Percentiles rank a stretch among this genome's conserved stretches.
These are phyloP conservation scores for Aureobasidium sp. DNA, from an alignment of 2,329 filamentous ascomycete genomes.

Conservation along the genomic window DNA sequence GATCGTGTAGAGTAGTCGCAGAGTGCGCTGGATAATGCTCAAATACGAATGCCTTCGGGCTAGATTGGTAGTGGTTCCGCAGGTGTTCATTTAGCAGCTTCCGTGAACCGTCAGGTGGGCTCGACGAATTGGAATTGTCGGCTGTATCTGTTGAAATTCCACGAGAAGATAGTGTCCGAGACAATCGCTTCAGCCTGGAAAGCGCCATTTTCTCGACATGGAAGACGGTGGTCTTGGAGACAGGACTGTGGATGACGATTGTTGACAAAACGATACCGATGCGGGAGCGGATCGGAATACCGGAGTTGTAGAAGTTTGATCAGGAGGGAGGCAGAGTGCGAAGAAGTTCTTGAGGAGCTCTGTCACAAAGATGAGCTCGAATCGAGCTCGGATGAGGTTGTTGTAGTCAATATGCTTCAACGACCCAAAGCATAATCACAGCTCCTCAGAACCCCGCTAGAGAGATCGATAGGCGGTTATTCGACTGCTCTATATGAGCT, in stretches of 20 bases:
- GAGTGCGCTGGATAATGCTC: neutral
- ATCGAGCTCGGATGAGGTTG: constrained; percentile 3
- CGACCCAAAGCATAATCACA: neutral
- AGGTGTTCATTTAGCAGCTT: neutral
- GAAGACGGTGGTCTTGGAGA: neutral
- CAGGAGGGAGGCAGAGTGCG: neutral
- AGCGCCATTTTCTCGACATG: neutral
- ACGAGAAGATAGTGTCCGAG: neutral
- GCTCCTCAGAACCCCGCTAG: too few species aligned
- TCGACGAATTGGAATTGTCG: neutral
- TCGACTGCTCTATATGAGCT: neutral
- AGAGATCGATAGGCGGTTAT: neutral
- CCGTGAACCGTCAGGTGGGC: neutral
- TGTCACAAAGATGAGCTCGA: neutral
- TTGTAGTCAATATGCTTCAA: constrained; percentile 16
- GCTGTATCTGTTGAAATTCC: neutral
- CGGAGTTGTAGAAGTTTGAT: neutral
- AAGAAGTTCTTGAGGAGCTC: neutral
- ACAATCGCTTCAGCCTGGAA: neutral
- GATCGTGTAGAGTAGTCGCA: neutral
- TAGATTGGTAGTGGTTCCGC: neutral
- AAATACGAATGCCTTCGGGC: constrained; percentile 1
- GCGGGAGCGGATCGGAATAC: neutral
- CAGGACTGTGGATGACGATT: too few species aligned
- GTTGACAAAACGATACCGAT: neutral